Conservation (phyloP, 2,329 filamentous ascomycete genomes). For the Stagonosporopsis tanaceti region DNA sequence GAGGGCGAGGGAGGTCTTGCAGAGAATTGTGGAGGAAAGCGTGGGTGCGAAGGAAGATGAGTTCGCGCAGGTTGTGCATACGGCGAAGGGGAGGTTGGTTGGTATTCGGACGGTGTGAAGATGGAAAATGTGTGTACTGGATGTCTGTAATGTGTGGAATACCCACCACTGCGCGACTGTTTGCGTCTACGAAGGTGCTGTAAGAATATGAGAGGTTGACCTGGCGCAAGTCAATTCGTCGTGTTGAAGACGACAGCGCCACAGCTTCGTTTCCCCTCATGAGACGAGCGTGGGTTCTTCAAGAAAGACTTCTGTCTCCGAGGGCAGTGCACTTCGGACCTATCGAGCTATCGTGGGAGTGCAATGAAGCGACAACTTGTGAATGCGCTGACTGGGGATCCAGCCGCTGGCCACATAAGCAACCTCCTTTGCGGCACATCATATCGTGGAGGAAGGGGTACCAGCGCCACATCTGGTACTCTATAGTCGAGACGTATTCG, state of each 20-base stretch:
- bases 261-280: too few species aligned
- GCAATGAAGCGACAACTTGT: not conserved
- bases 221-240: too few species aligned
- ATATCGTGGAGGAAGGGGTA: too few species aligned
- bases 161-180: not conserved
- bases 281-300: not conserved
- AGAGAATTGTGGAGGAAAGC: slow-evolving; percentile 24
- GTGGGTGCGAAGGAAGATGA: slow-evolving; percentile 29
- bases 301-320: not conserved
- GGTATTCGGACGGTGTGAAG: slow-evolving; percentile 4
- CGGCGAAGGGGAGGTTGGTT: slow-evolving; percentile 32
- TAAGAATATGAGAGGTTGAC: too few species aligned
- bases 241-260: too few species aligned
- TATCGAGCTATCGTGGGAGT: not conserved
- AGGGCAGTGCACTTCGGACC: not conserved
- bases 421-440: too few species aligned
- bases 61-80: slow-evolving; percentile 35
- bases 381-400: too few species aligned
- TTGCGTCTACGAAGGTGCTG: too few species aligned
- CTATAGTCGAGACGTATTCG: not conserved
- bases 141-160: not conserved
- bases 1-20: slow-evolving; percentile 22
- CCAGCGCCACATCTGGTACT: too few species aligned
- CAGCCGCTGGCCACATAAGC: too few species aligned
- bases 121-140: not conserved